These are phyloP conservation scores for Sinapis alba DNA, from an alignment of 441 rosid species.

Conservation along the genomic window DNA sequence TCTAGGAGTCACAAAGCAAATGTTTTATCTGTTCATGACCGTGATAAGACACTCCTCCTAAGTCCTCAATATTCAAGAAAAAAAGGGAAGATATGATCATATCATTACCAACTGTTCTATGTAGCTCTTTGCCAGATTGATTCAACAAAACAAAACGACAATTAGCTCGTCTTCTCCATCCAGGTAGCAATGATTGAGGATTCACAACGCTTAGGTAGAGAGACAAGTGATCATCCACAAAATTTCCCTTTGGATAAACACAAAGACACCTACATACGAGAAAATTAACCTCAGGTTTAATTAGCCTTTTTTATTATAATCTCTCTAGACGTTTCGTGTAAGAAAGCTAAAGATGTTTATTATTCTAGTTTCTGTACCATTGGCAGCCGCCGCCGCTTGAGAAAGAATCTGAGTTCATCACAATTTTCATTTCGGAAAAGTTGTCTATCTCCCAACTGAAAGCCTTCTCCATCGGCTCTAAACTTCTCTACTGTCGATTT, in stretches of 20 bases:
- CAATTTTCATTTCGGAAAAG: background rate
- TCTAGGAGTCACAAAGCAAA: too few relatives aligned
- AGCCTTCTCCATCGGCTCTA: background rate
- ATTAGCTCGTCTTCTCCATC: conserved; percentile 18
- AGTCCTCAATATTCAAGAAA: background rate
- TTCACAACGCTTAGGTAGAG: background rate
- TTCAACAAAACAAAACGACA: background rate
- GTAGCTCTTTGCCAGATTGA: conserved; percentile 15
- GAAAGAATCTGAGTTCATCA: background rate
- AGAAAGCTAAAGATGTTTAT: background rate
- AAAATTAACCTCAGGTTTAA: too few relatives aligned
- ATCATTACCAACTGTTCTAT: background rate
- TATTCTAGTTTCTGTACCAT: conserved; percentile 12
- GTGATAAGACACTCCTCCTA: too few relatives aligned
- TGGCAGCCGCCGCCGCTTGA: conserved; percentile 1
- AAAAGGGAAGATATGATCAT: background rate
- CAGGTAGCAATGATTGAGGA: background rate
- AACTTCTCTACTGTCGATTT: background rate
- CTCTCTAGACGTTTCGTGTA: background rate
- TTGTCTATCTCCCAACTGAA: conserved; percentile 20
- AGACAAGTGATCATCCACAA: background rate
- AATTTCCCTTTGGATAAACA: background rate
- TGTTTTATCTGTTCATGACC: too few relatives aligned
- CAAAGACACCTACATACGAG: conserved; percentile 7
- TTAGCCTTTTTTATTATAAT: background rate